These are phyloP conservation scores for Globisporangium viniferum DNA, from an alignment of 352 stramenopile species.

Conservation along the genomic window DNA sequence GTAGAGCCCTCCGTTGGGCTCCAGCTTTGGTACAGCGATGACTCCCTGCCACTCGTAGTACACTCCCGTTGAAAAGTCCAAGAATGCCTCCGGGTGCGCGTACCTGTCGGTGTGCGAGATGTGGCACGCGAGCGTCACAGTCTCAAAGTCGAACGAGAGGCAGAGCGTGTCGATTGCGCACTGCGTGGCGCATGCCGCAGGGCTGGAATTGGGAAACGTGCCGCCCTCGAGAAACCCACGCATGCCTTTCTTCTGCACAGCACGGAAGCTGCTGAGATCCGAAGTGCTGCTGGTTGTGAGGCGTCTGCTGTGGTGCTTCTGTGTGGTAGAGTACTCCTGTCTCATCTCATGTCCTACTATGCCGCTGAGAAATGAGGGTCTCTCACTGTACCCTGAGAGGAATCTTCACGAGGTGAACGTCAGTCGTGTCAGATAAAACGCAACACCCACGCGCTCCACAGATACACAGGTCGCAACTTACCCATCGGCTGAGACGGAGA, in stretches of 20 bases:
- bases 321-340: too few species aligned
- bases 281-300: constrained; percentile 1
- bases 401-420: background rate
- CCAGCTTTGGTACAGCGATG: constrained; percentile 42
- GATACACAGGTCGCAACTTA: background rate
- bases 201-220: constrained; percentile 31
- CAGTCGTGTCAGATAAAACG: background rate
- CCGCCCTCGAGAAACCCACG: constrained; percentile 60
- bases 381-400: background rate
- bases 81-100: constrained; percentile 54
- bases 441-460: background rate
- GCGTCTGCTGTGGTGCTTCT: background rate
- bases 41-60: constrained; percentile 80
- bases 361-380: background rate
- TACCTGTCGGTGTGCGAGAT: constrained; percentile 73
- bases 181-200: constrained; percentile 34
- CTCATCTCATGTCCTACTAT: too few species aligned
- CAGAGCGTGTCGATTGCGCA: constrained; percentile 52
- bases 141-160: constrained; percentile 76
- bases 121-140: constrained; percentile 53
- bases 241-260: constrained; percentile 41
- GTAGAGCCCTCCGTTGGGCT: constrained; percentile 54
- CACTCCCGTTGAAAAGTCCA: constrained; percentile 58
- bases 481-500: background rate
- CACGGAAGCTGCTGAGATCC: constrained; percentile 35